These are phyloP conservation scores for sunflower (Helianthus annuus) DNA, from an alignment of 129 eudicot genomes.

Conservation along the genomic window DNA sequence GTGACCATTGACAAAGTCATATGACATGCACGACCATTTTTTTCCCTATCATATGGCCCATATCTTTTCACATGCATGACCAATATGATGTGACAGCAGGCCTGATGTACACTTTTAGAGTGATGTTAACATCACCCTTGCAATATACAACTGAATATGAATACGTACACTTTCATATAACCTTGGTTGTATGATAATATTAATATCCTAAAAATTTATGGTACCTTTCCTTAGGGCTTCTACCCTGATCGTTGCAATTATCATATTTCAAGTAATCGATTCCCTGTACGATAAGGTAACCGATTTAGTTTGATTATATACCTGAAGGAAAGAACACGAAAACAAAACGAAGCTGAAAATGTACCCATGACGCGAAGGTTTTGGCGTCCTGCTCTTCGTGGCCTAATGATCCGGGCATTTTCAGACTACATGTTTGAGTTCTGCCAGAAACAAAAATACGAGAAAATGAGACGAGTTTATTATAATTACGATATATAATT, in stretches of 20 bases:
- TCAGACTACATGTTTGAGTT: slow-evolving; percentile 68
- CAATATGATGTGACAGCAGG: too few species aligned
- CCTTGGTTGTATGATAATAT: neutral
- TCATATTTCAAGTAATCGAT: slow-evolving; percentile 90
- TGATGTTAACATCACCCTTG: too few species aligned
- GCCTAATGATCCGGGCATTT: slow-evolving; percentile 93
- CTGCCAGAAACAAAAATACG: slow-evolving; percentile 32
- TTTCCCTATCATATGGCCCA: too few species aligned
- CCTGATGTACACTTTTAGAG: too few species aligned
- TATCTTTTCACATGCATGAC: too few species aligned
- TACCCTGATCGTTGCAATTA: slow-evolving; percentile 60
- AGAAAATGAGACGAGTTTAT: neutral
- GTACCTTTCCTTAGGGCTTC: slow-evolving; percentile 67
- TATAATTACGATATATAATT: neutral
- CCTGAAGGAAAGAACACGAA: neutral
- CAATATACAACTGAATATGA: neutral
- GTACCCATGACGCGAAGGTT: slow-evolving; percentile 95
- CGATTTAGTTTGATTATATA: neutral
- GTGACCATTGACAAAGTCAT: too few species aligned
- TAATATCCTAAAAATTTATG: neutral
- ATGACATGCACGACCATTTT: too few species aligned
- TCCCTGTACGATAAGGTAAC: slow-evolving; percentile 39
- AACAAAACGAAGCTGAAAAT: neutral
- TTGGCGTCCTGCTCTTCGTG: slow-evolving; percentile 91
- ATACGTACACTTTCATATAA: neutral